A percentile compares a stretch with the other conserved stretches of the same genome.
phyloP scores from a whole-genome alignment of 2,329 filamentous ascomycete species.

The Diaporthe ampelina region DNA sequence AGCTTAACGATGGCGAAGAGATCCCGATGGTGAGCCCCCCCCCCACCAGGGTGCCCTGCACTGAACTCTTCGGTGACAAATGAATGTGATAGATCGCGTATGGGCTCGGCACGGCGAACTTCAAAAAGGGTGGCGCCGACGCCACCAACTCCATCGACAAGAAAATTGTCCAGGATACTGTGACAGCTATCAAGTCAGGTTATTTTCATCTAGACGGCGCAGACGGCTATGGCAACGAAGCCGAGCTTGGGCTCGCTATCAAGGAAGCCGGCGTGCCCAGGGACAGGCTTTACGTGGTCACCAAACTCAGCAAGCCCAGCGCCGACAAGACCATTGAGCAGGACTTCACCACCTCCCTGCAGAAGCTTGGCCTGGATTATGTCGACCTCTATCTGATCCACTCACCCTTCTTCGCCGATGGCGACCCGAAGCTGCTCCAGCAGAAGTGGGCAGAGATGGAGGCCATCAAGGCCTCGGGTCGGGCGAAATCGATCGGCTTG shows the following conservation, averaged over 20 bases:
- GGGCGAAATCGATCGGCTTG: slow-evolving; percentile 79
- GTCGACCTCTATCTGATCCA: slow-evolving; percentile 80
- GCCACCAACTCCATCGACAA: slow-evolving; percentile 65
- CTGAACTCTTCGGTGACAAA: slow-evolving; percentile 23
- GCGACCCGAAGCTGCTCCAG: slow-evolving; percentile 66
- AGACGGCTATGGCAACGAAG: slow-evolving; percentile 77
- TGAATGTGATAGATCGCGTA: slow-evolving; percentile 71
- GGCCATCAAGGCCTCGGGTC: slow-evolving; percentile 75
- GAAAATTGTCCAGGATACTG: slow-evolving; percentile 62
- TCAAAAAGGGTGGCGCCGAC: slow-evolving; percentile 63
- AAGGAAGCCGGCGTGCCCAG: slow-evolving; percentile 75
- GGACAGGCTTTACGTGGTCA: slow-evolving; percentile 77
- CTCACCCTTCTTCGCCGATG: slow-evolving; percentile 65
- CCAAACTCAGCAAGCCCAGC: slow-evolving; percentile 63
- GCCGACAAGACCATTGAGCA: slow-evolving; percentile 55
- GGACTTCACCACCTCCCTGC: slow-evolving; percentile 71
- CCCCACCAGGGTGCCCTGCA: background rate
- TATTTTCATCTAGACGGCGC: slow-evolving; percentile 72
- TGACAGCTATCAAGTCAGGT: slow-evolving; percentile 76
- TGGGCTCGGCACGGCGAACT: slow-evolving; percentile 78
- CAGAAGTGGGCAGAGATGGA: slow-evolving; percentile 72
- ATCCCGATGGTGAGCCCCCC: slow-evolving; percentile 73
- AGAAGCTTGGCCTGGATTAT: slow-evolving; percentile 77
- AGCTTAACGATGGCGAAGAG: slow-evolving; percentile 80
- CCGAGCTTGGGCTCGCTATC: slow-evolving; percentile 80